These are phyloP conservation scores for Crassisporium funariophilum DNA, from an alignment of 768 basidiomycete genomes.

Conservation along the genomic window DNA sequence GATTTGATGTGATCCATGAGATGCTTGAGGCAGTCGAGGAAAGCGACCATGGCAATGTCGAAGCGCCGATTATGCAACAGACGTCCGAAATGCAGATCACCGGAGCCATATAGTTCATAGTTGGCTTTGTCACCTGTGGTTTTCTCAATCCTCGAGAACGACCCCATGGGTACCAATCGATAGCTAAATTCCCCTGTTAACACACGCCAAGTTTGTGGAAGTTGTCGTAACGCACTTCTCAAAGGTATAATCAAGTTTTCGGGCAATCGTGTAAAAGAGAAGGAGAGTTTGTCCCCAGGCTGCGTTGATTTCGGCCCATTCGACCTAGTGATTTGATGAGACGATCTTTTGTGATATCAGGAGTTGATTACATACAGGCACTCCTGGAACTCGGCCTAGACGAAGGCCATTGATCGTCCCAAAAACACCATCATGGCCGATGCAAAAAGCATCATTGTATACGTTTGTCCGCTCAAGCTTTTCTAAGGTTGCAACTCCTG, in stretches of 20 bases:
- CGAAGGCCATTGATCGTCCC: slow-evolving; percentile 98
- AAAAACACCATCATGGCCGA: slow-evolving; percentile 92
- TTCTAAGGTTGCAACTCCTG: slow-evolving; percentile 75
- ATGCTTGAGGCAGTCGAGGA: slow-evolving; percentile 93
- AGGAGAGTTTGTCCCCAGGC: slow-evolving; percentile 98
- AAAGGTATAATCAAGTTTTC: slow-evolving; percentile 89
- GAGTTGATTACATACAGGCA: slow-evolving; percentile 55
- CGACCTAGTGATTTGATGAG: slow-evolving; percentile 57
- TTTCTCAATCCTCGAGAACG: slow-evolving; percentile 90
- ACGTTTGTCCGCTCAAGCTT: slow-evolving; percentile 91
- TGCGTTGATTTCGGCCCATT: slow-evolving; percentile 99
- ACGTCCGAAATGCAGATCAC: slow-evolving; percentile 86
- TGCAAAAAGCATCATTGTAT: slow-evolving; percentile 94
- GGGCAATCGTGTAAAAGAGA: slow-evolving; percentile 85
- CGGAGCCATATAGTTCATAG: slow-evolving; percentile 94
- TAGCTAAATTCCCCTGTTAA: slow-evolving; percentile 54
- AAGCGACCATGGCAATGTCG: slow-evolving; percentile 94
- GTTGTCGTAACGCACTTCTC: slow-evolving; percentile 59
- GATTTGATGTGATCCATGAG: slow-evolving; percentile 83
- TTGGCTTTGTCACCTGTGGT: slow-evolving; percentile 77
- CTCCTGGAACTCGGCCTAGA: slow-evolving; percentile 82
- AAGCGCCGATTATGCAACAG: slow-evolving; percentile 94
- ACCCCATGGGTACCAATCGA: slow-evolving; percentile 90
- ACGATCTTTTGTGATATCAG: slow-evolving; percentile 1
- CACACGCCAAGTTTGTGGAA: background rate